Evolutionary conservation across 2,329 filamentous ascomycete species (phyloP).

Genomic region (Trichoderma sp.): DNA sequence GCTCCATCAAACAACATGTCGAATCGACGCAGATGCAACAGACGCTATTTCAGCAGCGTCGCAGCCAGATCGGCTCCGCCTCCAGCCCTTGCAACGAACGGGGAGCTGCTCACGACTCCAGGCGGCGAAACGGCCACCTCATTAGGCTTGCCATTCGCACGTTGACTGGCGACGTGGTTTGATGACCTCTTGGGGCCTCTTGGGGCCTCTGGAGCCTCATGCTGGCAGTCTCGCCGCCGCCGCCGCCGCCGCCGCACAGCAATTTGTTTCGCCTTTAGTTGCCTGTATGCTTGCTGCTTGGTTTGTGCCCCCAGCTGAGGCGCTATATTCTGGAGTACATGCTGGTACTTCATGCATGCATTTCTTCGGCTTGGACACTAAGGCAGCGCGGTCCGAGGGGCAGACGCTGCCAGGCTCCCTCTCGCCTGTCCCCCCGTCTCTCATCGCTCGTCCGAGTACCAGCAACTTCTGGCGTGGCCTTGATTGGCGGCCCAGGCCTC

Average conservation of each 20-base stretch:
- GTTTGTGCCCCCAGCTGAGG: conserved; percentile 15
- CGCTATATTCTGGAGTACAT: conserved; percentile 6
- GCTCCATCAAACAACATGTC: conserved; percentile 8
- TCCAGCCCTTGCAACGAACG: conserved; percentile 11
- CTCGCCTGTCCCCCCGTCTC: neutral
- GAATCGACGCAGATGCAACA: conserved; percentile 1
- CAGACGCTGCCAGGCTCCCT: neutral
- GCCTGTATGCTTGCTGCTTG: conserved; percentile 16
- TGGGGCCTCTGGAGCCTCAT: neutral
- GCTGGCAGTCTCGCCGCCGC: neutral
- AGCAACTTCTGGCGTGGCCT: conserved; percentile 3
- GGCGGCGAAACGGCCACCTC: neutral
- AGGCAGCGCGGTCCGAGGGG: conserved; percentile 23
- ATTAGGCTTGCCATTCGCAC: neutral
- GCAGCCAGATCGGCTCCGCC: conserved; percentile 12
- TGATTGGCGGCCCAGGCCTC: neutral
- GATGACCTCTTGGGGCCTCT: neutral
- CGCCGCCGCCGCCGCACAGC: neutral
- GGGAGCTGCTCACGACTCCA: neutral
- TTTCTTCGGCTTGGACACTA: conserved; percentile 20
- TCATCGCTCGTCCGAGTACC: neutral
- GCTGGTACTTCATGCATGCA: conserved; percentile 14
- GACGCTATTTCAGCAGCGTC: conserved; percentile 6
- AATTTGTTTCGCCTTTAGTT: conserved; percentile 2
- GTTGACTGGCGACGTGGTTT: neutral